Percentiles rank a stretch among this genome's conserved stretches.
These are phyloP conservation scores for Wickerhamiella allomyrinae DNA, from an alignment of 805 yeast genomes.

Conservation along the genomic window DNA sequence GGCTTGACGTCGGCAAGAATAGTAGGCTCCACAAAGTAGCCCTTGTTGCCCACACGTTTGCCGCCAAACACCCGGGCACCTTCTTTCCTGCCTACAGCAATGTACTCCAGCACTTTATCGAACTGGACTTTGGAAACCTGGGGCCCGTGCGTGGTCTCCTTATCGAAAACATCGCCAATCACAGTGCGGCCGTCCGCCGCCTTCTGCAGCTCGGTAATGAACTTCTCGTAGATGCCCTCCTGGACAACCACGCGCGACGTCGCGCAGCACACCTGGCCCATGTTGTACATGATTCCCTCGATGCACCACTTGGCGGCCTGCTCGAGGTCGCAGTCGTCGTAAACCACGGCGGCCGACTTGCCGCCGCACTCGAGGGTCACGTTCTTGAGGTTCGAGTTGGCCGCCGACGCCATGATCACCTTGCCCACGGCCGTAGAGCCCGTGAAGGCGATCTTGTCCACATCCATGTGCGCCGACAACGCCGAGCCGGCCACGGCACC, in stretches of 20 bases:
- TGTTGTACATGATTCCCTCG: slow-evolving; percentile 75
- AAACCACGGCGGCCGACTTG: slow-evolving; percentile 81
- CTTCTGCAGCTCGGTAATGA: slow-evolving; percentile 41
- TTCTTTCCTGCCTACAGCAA: slow-evolving; percentile 61
- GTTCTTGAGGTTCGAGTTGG: slow-evolving; percentile 52
- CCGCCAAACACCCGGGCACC: slow-evolving; percentile 85
- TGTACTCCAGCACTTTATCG: slow-evolving; percentile 58
- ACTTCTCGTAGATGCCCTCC: slow-evolving; percentile 63
- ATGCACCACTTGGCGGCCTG: slow-evolving; percentile 61
- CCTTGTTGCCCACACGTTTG: slow-evolving; percentile 35
- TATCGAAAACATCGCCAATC: slow-evolving; percentile 71
- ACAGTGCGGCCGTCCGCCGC: slow-evolving; percentile 38
- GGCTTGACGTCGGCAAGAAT: slow-evolving; percentile 58
- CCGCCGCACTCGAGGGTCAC: slow-evolving; percentile 93
- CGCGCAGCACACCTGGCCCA: slow-evolving; percentile 94
- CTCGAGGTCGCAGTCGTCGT: slow-evolving; percentile 71
- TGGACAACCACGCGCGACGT: slow-evolving; percentile 85
- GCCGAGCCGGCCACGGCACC: slow-evolving; percentile 59
- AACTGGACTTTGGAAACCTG: slow-evolving; percentile 71
- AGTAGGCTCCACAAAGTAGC: slow-evolving; percentile 63
- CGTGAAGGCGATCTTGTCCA: slow-evolving; percentile 83
- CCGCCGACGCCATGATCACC: slow-evolving; percentile 60
- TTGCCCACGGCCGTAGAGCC: slow-evolving; percentile 89
- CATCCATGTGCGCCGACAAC: slow-evolving; percentile 45
- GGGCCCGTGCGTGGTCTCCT: slow-evolving; percentile 71